Conservation (phyloP, 768 basidiomycete species). For the Kwoniella dejecticola region DNA sequence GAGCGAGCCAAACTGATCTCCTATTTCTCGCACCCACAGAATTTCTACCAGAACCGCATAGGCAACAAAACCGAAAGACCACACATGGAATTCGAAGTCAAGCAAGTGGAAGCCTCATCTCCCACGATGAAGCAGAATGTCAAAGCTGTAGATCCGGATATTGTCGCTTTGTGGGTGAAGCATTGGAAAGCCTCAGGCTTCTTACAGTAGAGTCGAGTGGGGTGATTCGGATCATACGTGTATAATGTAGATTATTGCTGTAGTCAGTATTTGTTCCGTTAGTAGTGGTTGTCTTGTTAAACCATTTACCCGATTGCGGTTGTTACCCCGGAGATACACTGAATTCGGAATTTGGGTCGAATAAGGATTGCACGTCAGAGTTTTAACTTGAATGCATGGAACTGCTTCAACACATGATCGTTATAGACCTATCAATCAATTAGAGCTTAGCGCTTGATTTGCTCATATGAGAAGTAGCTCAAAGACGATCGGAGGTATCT, state of each 20-base stretch:
- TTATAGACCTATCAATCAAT: background rate
- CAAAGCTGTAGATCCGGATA: slow-evolving; percentile 50
- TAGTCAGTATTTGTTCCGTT: background rate
- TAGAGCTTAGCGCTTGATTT: background rate
- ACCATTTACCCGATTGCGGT: background rate
- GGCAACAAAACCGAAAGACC: slow-evolving; percentile 51
- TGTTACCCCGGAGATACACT: background rate
- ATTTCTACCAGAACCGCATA: slow-evolving; percentile 55
- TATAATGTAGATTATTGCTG: too few species aligned
- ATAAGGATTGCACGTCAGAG: background rate
- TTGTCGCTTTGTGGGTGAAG: slow-evolving; percentile 59
- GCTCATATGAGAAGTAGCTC: background rate
- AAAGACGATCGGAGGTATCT: too few species aligned
- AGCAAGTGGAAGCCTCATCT: slow-evolving; percentile 52
- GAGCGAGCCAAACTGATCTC: background rate
- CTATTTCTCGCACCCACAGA: slow-evolving; percentile 29
- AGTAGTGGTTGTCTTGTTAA: background rate
- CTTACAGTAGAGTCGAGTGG: slow-evolving; percentile 29
- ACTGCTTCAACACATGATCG: background rate
- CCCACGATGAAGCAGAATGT: slow-evolving; percentile 52
- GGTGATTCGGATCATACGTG: background rate
- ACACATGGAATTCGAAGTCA: slow-evolving; percentile 57
- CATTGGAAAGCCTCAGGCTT: slow-evolving; percentile 60
- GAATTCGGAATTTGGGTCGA: background rate
- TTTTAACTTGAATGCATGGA: slow-evolving; percentile 4